phyloP scores from a whole-genome alignment of 176 grass and related monocot genomes.

The Sorghum bicolor region DNA sequence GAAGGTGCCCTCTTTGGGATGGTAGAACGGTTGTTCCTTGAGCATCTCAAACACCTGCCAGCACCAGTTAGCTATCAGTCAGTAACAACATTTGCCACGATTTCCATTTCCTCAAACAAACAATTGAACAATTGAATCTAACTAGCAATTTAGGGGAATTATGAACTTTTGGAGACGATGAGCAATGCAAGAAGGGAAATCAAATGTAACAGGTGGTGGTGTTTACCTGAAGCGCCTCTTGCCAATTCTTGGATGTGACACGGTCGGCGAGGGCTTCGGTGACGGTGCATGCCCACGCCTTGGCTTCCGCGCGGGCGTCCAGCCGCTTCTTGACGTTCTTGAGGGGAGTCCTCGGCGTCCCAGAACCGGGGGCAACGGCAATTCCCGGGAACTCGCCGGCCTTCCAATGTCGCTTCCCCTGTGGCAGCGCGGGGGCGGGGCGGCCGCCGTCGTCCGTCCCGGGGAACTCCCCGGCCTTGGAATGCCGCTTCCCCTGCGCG shows the following conservation, averaged over 20 bases:
- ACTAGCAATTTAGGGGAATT: neutral
- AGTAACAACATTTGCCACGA: neutral
- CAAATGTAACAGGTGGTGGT: no score
- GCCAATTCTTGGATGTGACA: constrained; percentile 62
- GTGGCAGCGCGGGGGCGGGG: neutral
- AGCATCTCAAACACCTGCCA: constrained; percentile 79
- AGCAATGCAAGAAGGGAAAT: no score
- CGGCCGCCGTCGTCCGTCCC: neutral
- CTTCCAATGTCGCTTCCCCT: constrained; percentile 60
- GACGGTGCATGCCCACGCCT: constrained; percentile 85
- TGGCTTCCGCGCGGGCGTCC: constrained; percentile 49
- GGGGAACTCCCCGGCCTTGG: constrained; percentile 52
- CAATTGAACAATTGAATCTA: neutral
- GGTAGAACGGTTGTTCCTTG: constrained; percentile 73
- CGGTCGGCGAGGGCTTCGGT: constrained; percentile 70
- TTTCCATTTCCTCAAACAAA: neutral
- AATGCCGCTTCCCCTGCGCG: constrained; percentile 35
- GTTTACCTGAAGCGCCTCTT: constrained; percentile 65
- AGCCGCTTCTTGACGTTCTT: constrained; percentile 81
- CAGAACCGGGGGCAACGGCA: neutral
- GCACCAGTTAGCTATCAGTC: neutral
- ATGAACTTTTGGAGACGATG: neutral
- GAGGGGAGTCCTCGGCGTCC: constrained; percentile 23
- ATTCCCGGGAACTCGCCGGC: constrained; percentile 50
- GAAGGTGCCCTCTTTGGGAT: constrained; percentile 80